Base-by-base conservation (phyloP, 2,329 filamentous ascomycete genomes). In the Beauveria australis region DNA sequence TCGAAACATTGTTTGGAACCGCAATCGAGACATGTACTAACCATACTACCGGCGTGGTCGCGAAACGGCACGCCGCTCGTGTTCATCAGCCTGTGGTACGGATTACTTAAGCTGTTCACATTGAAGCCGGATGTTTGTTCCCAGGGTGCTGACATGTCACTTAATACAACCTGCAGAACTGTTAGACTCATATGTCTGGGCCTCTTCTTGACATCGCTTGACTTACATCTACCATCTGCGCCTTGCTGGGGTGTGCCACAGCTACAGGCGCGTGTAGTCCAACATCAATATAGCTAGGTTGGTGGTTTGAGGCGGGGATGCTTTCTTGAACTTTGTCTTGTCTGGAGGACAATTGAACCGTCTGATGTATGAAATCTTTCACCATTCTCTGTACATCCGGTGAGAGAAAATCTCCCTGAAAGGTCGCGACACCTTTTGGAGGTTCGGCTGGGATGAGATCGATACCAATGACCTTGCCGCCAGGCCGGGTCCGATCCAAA, bases 141-240 rank as follows among this genome's bases (percentile, higher is more conserved):
- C 92, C 92, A 97, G 88, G 94, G 92, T 82, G 82, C 93, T 85
- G 87, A 99, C 94, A 99, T 99, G 83, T 99, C 94, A 85, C 91
- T 96, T 72, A 99, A 79, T 72, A 99, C 91, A 71, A 99, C 85
- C 82, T 85, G 64, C 30, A 53, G 22, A 43, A 3, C 40, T 19
- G 58, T 72, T 58, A 70, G 67, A 14, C 1, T 24, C 18, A 44
- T 1, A n/a, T 10, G 18, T 16, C 26, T 10, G 9, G 24, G 41
- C 5, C 6, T 10, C 26, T 47, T n/a, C 10, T 10, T 40, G 3
- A 16, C 33, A 14, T 41, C 1, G 19, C 18, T 28, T 56, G 41
- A 75, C 79, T 69, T 70, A 84, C 82, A 79, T 97, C 91, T 65
- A 97, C 92, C 59, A 72, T 65, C 57, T 65, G 64, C 60, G 67